Conservation (phyloP, 163 green algal species). For the Chloromonas sp. region DNA sequence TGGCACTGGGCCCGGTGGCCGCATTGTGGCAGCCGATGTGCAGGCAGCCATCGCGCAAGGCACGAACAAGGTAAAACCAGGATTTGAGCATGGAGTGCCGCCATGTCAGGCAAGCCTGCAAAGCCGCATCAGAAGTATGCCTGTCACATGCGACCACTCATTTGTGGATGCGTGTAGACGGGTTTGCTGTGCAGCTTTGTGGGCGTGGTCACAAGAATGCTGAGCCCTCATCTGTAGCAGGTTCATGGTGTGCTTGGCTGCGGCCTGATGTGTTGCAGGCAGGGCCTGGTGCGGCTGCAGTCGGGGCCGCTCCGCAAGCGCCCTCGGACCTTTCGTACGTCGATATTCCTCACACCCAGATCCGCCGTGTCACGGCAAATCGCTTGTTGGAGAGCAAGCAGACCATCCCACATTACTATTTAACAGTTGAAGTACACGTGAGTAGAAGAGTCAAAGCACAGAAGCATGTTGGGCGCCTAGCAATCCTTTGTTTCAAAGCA, state of each 20-base stretch:
- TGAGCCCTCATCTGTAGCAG: too few species aligned
- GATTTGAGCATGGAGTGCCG: too few species aligned
- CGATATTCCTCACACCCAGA: constrained; percentile 61
- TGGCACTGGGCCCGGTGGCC: constrained; percentile 67
- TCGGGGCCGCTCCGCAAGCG: neutral
- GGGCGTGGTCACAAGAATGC: too few species aligned
- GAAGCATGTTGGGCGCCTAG: too few species aligned
- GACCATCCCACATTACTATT: constrained; percentile 96
- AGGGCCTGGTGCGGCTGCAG: neutral
- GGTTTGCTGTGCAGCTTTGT: too few species aligned
- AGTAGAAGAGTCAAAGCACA: neutral
- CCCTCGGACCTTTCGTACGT: neutral
- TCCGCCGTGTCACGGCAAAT: constrained; percentile 79
- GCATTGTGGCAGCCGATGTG: constrained; percentile 79
- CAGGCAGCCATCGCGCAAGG: constrained; percentile 16
- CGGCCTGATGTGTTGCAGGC: neutral
- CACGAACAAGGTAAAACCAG: neutral
- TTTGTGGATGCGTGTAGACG: too few species aligned
- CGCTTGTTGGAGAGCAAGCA: constrained; percentile 87
- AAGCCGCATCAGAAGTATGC: too few species aligned
- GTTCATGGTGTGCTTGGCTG: too few species aligned
- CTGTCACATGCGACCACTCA: too few species aligned
- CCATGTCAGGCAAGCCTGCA: too few species aligned
- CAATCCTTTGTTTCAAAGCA: too few species aligned
- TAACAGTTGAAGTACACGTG: constrained; percentile 73